Evolutionary conservation across 495 filamentous ascomycete genomes (phyloP), one percentile per base, ranked within the genome.

Genomic region (Hypoxylon lenormandii): DNA sequence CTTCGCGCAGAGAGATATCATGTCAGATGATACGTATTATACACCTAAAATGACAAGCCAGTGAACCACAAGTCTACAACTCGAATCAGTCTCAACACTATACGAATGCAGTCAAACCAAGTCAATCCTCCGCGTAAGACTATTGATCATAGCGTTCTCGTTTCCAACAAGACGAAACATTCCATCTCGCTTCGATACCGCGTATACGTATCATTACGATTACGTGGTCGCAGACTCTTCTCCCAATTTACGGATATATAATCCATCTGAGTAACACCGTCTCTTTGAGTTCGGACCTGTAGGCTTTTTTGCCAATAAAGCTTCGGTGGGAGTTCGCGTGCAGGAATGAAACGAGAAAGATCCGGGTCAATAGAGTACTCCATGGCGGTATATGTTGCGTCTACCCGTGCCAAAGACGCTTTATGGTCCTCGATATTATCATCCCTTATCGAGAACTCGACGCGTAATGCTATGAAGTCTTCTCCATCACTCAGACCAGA

Each of bases 1-100:
- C 55, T 38, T 11, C 30, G 53, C 33, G 30, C 8, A 48, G 36
- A 58, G 19, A 19, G 21, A 15, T 53, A 30, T 28, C 15, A 11
- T 37, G 42, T 22, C 51, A 15, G 38, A 18, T 52, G 33, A 47
- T 40, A 56, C 52, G 30, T 15, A 18, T 53, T 66, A 71, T 61
- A 40, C 46, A 73, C 48, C 70, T 72, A 0, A 74, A 76, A 62
- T 60, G 23, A 56, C 13, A 53, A 11, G 48, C 52, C 45, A 52
- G 45, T 61, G 38, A 40, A 52, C 50, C 48, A 18, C 15, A 63
- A n/a, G 15, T 49, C 42, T 45, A 21, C n/a, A 21, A 18, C 42
- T 11, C 21, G 7, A 21, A 5, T 45, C 16, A 21, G 40, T 43
- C n/a, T 45, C 13, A 15, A 18, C 15, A 15, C 4, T 13, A 15